Conservation (phyloP, 1,284 basidiomycete genomes). For the Athelia sp. region DNA sequence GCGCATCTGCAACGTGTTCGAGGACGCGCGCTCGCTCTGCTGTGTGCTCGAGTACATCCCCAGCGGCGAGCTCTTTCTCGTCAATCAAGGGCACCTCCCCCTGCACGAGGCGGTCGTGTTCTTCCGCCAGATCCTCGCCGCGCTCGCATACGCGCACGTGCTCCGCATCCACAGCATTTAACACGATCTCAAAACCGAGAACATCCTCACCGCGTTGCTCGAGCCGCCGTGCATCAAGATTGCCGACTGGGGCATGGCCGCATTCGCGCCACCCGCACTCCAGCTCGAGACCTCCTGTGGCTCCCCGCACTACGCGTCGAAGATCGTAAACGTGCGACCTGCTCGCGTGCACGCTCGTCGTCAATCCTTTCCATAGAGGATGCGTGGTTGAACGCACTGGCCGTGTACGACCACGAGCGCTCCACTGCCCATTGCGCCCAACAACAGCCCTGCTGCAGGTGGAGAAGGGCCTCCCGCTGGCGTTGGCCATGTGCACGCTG, state of each 20-base stretch:
- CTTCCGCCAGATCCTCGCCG: conserved; percentile 97
- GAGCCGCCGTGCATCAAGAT: conserved; percentile 90
- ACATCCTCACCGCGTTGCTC: conserved; percentile 85
- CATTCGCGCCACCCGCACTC: conserved; percentile 74
- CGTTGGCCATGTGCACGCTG: too few relatives aligned
- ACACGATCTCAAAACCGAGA: conserved; percentile 98
- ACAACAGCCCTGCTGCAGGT: too few relatives aligned
- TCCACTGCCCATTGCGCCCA: too few relatives aligned
- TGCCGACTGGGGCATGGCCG: conserved; percentile 99
- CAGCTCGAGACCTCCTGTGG: conserved; percentile 96
- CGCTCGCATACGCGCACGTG: conserved; percentile 95
- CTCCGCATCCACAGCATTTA: conserved; percentile 99
- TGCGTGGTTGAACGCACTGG: too few relatives aligned
- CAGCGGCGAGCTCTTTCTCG: conserved; percentile 96
- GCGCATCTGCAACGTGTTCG: conserved; percentile 96
- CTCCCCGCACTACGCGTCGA: conserved; percentile 95
- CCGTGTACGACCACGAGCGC: too few relatives aligned
- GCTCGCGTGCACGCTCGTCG: too few relatives aligned
- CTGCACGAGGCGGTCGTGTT: conserved; percentile 85
- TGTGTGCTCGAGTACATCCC: conserved; percentile 97
- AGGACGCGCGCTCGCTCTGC: conserved; percentile 89
- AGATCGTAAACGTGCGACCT: conserved; percentile 97
- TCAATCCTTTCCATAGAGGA: too few relatives aligned
- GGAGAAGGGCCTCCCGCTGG: too few relatives aligned
- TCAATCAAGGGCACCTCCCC: conserved; percentile 81